Base-by-base conservation (phyloP, 257 asterid genomes). In the Solanum ossicruentum region DNA sequence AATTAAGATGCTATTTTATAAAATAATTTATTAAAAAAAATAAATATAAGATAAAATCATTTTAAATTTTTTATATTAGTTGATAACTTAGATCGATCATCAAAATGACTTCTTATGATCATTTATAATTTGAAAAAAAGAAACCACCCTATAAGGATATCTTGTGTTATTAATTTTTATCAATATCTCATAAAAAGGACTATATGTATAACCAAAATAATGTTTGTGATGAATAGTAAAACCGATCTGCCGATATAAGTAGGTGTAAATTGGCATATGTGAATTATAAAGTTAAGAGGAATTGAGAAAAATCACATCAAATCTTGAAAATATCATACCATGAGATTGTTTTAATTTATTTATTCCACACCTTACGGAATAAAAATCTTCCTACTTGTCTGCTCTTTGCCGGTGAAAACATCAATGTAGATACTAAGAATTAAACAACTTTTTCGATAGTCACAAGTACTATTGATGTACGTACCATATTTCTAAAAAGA, bases 371-470 rank as follows among this genome's bases (percentile, higher is more conserved):
- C 6, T 71, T 20, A 20, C 20, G 18, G 20, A 26, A 23, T 28
- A 7, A 28, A 20, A 63, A 28, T 66, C 12, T 66, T 17, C 26
- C 17, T 39, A 20, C 16, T 18, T 39, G 7, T 23, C 41, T 39
- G 52, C 26, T 2, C 78, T 70, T 39, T 39, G 47, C 43, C 16
- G 7, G 66, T 39, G 84, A 11, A 45, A 82, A 52, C 7, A 36
- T 16, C 41, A 73, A 9, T 45, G 20, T 10, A 58, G 56, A 58
- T 10, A 26, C 36, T 23, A 3, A 12, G 18, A 10, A 36, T 45
- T 15, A 84, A 58, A 80, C 85, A 84, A 69, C 80, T n/a, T 57
- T 21, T 84, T 69, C 87, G 83, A 84, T 87, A 66, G 49, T 47
- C 77, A 69, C 89, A 84, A 52, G 12, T 26, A 75, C 45, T 45